Conservation (phyloP, 2,329 filamentous ascomycete species). For the Cylindrodendrum hubeiense region DNA sequence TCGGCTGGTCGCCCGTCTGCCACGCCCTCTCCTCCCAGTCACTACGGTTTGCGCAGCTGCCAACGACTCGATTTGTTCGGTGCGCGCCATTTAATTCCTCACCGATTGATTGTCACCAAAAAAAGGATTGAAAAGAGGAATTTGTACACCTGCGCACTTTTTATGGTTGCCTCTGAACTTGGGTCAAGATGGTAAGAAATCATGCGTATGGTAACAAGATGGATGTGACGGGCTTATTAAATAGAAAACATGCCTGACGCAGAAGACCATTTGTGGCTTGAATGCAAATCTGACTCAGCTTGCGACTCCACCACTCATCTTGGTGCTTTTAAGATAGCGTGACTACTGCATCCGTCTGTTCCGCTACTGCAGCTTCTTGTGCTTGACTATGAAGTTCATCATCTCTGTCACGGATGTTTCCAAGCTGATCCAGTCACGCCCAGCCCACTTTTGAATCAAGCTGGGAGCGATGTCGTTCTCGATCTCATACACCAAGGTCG, state of each 20-base stretch:
- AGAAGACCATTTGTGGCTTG: too few species aligned
- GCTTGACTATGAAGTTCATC: slow-evolving; percentile 25
- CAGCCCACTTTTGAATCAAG: slow-evolving; percentile 36
- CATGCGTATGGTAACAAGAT: too few species aligned
- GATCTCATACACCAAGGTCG: slow-evolving; percentile 26
- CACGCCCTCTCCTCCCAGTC: background rate
- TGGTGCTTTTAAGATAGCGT: too few species aligned
- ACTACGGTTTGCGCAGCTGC: background rate
- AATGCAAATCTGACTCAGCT: too few species aligned
- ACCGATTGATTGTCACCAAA: background rate
- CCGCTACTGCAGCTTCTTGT: slow-evolving; percentile 5
- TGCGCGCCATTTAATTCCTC: background rate
- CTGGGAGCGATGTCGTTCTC: slow-evolving; percentile 30
- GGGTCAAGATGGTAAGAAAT: too few species aligned
- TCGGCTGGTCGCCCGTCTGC: background rate
- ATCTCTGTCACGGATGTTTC: slow-evolving; percentile 25
- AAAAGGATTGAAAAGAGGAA: background rate
- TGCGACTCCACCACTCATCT: background rate
- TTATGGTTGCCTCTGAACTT: background rate
- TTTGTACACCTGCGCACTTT: background rate
- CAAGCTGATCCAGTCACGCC: slow-evolving; percentile 28
- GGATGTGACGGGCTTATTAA: too few species aligned
- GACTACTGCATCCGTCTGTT: background rate
- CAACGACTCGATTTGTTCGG: background rate
- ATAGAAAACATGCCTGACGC: too few species aligned